Evolutionary conservation across 73 alveolate genomes (phyloP), one percentile per base, ranked within the genome.

Genomic region (Symbiodinium pilosum): DNA sequence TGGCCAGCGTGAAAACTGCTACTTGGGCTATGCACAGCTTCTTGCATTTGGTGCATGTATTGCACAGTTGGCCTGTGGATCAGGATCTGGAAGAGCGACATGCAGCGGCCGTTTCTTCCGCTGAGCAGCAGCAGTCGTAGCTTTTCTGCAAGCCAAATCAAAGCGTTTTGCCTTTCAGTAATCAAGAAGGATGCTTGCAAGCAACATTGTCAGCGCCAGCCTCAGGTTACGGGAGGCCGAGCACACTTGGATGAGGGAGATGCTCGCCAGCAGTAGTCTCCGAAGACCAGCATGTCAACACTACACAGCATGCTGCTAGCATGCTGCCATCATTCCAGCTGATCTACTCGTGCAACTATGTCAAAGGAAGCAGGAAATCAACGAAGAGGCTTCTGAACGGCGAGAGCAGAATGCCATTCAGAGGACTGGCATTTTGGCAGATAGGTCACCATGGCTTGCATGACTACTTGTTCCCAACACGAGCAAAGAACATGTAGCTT

Each of bases 31-130:
- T 32, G n/a, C 32, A 16, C 30, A 56, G 20, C 3, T 18, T 16
- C 68, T 11, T 20, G 36, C 28, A 6, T 56, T 3, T 56, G 8
- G 75, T 34, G 34, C 75, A 16, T 18, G 75, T 16, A 3, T 11
- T 2, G 2, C 38, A 30, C 75, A 21, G 36, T 56, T 56, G 75
- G 12, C 26, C 32, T 16, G 12, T 0, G n/a, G n/a, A n/a, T n/a
- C 20, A 91, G 97, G 97, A 91, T 39, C 7, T 91, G 97, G 97
- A 91, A 77, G 97, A 71, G 40, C 97, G 97, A 40, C 97, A 91
- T 16, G 97, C 84, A 1, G 97, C 97, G 43, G 97, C 97, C 8
- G 34, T 91, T 34, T n/a, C 97, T 42, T 91, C 97, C 2, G 97
- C 97, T 21, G 81, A 91, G 88, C 75, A 68, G 59, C 73, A 91